Base-by-base conservation (phyloP, 2,329 filamentous ascomycete species). In the Chalaropsis thielavioides region DNA sequence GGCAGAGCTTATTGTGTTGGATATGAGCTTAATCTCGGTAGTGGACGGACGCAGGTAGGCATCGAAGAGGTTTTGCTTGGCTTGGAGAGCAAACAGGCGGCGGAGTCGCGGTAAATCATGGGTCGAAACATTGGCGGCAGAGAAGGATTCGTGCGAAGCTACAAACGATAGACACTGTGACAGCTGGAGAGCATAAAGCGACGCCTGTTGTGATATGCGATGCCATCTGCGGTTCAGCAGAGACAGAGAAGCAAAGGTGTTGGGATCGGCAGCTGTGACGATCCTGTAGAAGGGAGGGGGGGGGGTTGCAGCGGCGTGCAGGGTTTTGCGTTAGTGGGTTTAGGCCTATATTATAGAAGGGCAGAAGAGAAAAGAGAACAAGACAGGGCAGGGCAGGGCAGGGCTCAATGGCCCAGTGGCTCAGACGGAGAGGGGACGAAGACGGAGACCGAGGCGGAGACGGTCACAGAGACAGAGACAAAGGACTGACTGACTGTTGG, bases 1-100 rank as follows among this genome's bases (percentile, higher is more conserved):
- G 1, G 88, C 90, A 0, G 89, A 92, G 72, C 88, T 92, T 69
- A 89, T 89, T 5, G 88, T 91, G 61, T 87, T 90, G 44, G 89
- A 94, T 13, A 95, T 85, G 62, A 96, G 79, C 72, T 88, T 92
- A 71, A 95, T 82, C 56, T 89, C 78, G 5, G 87, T 92, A 71
- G 82, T 80, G 67, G 75, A 81, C 3, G 89, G 89, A 19, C 87
- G 82, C 62, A 90, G 73, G 72, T 89, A 92, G 43, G 86, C 83
- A 69, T 89, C 84, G 72, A 92, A 92, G 61, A 90, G 78, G 74
- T 89, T 90, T 66, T 88, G 82, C 74, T 90, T 89, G 69, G 87
- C 82, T 72, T 92, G 85, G 61, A 79, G 79, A 8, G 83, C 80
- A 71, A 94, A 92, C 31, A 83, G 77, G 22, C 78, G 79, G 65